A percentile compares a stretch with the other conserved stretches of the same genome.
phyloP scores from a whole-genome alignment of 176 grass and related monocot species.

The Urochloa ruziziensis region DNA sequence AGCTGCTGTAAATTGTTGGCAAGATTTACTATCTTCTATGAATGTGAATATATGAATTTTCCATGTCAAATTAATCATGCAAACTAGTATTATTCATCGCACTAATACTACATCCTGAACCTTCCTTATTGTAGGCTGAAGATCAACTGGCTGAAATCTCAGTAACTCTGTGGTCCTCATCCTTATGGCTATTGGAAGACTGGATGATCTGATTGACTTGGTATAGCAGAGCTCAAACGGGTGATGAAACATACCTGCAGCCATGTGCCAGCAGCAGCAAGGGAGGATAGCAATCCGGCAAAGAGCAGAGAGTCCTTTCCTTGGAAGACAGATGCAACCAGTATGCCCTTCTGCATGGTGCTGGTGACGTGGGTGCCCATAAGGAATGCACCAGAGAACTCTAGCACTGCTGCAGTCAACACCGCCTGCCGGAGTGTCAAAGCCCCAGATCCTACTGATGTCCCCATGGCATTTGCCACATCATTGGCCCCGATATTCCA shows the following conservation, averaged over 20 bases:
- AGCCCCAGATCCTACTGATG: constrained; percentile 92
- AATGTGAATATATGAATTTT: neutral
- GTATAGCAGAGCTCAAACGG: constrained; percentile 16
- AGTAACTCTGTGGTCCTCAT: constrained; percentile 8
- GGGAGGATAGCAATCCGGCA: constrained; percentile 84
- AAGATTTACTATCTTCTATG: constrained; percentile 10
- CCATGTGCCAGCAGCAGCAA: constrained; percentile 96
- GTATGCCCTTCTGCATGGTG: constrained; percentile 99
- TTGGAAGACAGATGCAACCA: constrained; percentile 80
- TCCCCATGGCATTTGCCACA: constrained; percentile 99
- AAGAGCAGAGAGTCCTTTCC: constrained; percentile 87
- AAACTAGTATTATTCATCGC: neutral
- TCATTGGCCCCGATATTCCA: constrained; percentile 99
- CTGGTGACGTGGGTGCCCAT: constrained; percentile 97
- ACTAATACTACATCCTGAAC: constrained; percentile 3
- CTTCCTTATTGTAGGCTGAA: constrained; percentile 15
- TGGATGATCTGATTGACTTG: neutral
- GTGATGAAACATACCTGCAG: constrained; percentile 61
- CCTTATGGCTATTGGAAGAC: neutral
- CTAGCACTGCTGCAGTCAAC: constrained; percentile 76
- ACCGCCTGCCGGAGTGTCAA: constrained; percentile 92
- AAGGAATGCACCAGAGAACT: constrained; percentile 93
- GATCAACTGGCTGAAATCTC: constrained; percentile 1
- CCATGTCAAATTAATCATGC: neutral
- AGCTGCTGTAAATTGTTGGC: neutral